Conservation (phyloP, 2,329 filamentous ascomycete genomes). For the Trichophyton benhamiae region DNA sequence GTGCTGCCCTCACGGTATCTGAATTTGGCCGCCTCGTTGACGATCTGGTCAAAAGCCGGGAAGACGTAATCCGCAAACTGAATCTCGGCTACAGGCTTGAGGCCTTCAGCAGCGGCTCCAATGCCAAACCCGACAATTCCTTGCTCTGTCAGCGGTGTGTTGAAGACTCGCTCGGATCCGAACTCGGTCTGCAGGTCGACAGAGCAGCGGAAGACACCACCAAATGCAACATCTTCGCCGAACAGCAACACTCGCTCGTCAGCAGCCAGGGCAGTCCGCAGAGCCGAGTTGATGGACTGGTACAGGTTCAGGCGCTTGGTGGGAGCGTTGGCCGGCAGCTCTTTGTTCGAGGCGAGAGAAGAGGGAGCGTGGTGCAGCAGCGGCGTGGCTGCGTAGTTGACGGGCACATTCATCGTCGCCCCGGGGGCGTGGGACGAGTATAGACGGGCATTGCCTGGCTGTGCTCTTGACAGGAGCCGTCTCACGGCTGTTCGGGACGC, state of each 20-base stretch:
- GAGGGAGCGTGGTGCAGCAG: constrained; percentile 70
- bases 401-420: constrained; percentile 61
- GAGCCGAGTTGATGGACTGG: constrained; percentile 82
- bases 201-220: constrained; percentile 88
- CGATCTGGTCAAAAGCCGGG: constrained; percentile 84
- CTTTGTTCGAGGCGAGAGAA: constrained; percentile 55
- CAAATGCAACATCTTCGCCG: constrained; percentile 93
- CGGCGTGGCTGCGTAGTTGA: constrained; percentile 73
- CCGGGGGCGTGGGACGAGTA: constrained; percentile 39
- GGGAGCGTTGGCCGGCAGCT: constrained; percentile 58
- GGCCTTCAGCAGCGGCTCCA: constrained; percentile 76
- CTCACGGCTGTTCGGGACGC: not conserved
- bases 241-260: constrained; percentile 85
- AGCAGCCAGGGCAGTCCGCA: constrained; percentile 66
- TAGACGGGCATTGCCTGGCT: constrained; percentile 14
- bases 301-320: constrained; percentile 88
- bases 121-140: constrained; percentile 91
- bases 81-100: constrained; percentile 87
- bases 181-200: constrained; percentile 83
- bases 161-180: constrained; percentile 82
- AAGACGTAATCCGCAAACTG: constrained; percentile 94
- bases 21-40: constrained; percentile 85
- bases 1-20: constrained; percentile 59
- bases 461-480: not conserved
- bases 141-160: constrained; percentile 88